These are phyloP conservation scores for Hydrangea macrophylla DNA, from an alignment of 148 eudicot species.

Conservation along the genomic window DNA sequence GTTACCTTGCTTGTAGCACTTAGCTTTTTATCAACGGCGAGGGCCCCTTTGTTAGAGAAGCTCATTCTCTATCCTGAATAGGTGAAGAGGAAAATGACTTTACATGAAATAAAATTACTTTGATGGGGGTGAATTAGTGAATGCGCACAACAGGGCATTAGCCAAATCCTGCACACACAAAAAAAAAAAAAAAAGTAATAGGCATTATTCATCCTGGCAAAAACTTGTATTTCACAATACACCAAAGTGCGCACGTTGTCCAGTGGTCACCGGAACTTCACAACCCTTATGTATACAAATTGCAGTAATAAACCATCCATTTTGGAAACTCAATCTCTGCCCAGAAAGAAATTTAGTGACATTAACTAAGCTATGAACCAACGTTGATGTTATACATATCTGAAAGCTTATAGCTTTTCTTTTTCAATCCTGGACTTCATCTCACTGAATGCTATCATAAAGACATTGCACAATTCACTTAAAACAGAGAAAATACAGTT, in stretches of 20 bases:
- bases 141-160: slow-evolving; percentile 14
- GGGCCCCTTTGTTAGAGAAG: slow-evolving; percentile 58
- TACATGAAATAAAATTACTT: slow-evolving; percentile 18
- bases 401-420: no score
- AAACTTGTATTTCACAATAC: background rate
- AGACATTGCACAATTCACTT: no score
- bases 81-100: slow-evolving; percentile 9
- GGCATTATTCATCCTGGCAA: slow-evolving; percentile 5
- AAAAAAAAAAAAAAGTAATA: slow-evolving; percentile 16
- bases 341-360: background rate
- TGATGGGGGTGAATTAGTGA: background rate
- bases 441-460: background rate
- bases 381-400: background rate
- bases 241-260: background rate
- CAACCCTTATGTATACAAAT: background rate
- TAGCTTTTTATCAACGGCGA: slow-evolving; percentile 28
- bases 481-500: no score
- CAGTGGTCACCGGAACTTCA: slow-evolving; percentile 1
- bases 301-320: background rate
- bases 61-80: slow-evolving; percentile 49
- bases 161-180: slow-evolving; percentile 53
- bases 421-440: background rate
- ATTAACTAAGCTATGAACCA: background rate
- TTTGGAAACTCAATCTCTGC: background rate
- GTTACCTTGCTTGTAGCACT: slow-evolving; percentile 37